Base-by-base conservation (phyloP, 2,329 filamentous ascomycete genomes). In the Blumeria graminis region DNA sequence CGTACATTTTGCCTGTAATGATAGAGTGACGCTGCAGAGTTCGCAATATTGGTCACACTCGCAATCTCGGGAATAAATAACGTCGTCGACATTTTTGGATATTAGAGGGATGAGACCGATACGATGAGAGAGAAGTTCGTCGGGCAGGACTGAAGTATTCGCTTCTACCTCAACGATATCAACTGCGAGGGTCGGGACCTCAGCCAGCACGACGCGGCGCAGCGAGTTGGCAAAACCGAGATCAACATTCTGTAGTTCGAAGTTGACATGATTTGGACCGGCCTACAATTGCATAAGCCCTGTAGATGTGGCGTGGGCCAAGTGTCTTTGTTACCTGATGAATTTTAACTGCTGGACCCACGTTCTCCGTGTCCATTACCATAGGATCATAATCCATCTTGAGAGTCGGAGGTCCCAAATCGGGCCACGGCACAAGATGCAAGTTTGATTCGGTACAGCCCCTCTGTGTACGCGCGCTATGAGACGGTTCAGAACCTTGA, bases 21-120 rank as follows among this genome's bases (percentile, higher is more conserved):
- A 82, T 33, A 98, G 77, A 28, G 81, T 84, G 55, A 96, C 85
- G 62, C 84, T 86, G 74, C 92, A 98, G 63, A 84, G 79, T 62
- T 94, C 85, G 73, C 92, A 98, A 72, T 89, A 87, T 64, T 90
- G 83, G 64, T 95, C 90, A 74, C 92, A 98, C 66, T 94, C 87
- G 73, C 92, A 98, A 70, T 96, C 90, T 65, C 90, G 84, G 53
- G 85, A 84, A 71, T 94, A 94, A 61, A 84, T 76, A 60, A 96
- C 77, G 64, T 83, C 76, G 62, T 89, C 85, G 63, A 90, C 82
- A 66, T 86, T 84, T 65, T 86, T 85, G 57, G 86, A 86, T 67
- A 84, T 82, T 52, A 98, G 78, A 0, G 92, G 92, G 57, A 96
- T 81, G 51, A 96, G 79, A 35, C 92, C 90, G 13, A 98, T 77